Base-by-base conservation (phyloP, 352 stramenopile genomes). In the Phytophthora citrophthora region DNA sequence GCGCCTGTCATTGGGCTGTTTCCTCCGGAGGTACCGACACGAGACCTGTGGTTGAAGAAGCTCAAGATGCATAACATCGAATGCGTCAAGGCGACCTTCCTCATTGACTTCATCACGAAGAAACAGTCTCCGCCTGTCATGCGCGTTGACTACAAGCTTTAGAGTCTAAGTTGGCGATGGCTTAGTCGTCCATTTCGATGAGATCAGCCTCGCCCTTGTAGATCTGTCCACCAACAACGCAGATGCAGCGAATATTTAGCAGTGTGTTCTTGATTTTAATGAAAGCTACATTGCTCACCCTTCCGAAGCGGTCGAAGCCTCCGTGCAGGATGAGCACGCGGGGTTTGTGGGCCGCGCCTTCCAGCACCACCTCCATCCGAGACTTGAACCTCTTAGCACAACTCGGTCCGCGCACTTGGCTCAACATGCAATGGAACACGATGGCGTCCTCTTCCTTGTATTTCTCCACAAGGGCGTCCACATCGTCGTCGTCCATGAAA, bases 341-440 rank as follows among this genome's bases (percentile, higher is more conserved):
- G 2, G 85, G 88, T 49, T 79, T 80, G 34, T 75, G 58, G 2
- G 73, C 74, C 5, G 45, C 68, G n/a, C 75, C 72, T 23, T 86
- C 68, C 16, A 90, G 50, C 44, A 89, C 61, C 24, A 81, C 54
- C 0, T 77, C 64, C 67, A 94, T 75, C 32, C 88, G 84, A 53
- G 72, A 68, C 53, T 86, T 75, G 53, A 95, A 94, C 26, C 88
- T 83, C 41, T 82, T 79, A 38, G 88, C 88, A 52, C 88, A 95
- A n/a, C 76, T 84, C 15, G 88, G 88, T 1, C 85, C 88, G 34
- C 88, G 88, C 41, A 95, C 73, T 64, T 95, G 88, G 34, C 85
- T 96, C 72, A 96, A 76, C 84, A 94, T 94, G 75, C 88, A 96
- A 70, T 96, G 88, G 60, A 96, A 94, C 23, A 96, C 80, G 66